These are phyloP conservation scores for Claviceps maximensis DNA, from an alignment of 2,329 filamentous ascomycete genomes.

Conservation along the genomic window DNA sequence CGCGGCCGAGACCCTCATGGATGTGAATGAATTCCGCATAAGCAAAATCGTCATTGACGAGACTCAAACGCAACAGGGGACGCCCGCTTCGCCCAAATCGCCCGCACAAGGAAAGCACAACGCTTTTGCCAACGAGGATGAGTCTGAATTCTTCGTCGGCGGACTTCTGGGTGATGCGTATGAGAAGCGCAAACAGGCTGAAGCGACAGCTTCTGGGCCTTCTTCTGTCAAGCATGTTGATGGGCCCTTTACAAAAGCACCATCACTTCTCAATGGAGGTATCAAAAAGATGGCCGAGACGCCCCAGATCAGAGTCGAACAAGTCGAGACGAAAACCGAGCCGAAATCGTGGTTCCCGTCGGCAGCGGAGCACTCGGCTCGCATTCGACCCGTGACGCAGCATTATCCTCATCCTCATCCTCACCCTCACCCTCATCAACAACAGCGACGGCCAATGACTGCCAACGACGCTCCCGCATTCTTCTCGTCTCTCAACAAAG, in stretches of 20 bases:
- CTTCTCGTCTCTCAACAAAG: neutral
- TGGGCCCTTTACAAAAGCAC: conserved; percentile 39
- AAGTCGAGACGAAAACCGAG: conserved; percentile 12
- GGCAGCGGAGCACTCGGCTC: conserved; percentile 23
- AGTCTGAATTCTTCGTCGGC: conserved; percentile 33
- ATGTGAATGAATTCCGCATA: conserved; percentile 9
- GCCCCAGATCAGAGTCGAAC: conserved; percentile 9
- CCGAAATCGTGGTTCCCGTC: conserved; percentile 24
- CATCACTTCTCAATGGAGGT: conserved; percentile 39
- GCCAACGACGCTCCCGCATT: conserved; percentile 10
- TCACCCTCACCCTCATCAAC: neutral
- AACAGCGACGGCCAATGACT: conserved; percentile 12
- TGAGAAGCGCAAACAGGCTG: conserved; percentile 30
- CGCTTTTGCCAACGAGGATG: neutral
- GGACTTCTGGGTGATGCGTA: conserved; percentile 40
- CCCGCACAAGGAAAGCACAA: neutral
- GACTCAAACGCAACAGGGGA: neutral
- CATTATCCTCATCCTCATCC: neutral
- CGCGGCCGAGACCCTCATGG: conserved; percentile 6
- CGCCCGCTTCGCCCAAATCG: neutral
- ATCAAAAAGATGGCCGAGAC: conserved; percentile 6
- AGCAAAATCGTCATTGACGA: conserved; percentile 5
- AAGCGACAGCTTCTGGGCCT: conserved; percentile 16
- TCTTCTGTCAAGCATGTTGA: conserved; percentile 13
- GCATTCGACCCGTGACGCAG: conserved; percentile 13